These are phyloP conservation scores for Tricholoma sp. DNA, from an alignment of 768 basidiomycete genomes.

Conservation along the genomic window DNA sequence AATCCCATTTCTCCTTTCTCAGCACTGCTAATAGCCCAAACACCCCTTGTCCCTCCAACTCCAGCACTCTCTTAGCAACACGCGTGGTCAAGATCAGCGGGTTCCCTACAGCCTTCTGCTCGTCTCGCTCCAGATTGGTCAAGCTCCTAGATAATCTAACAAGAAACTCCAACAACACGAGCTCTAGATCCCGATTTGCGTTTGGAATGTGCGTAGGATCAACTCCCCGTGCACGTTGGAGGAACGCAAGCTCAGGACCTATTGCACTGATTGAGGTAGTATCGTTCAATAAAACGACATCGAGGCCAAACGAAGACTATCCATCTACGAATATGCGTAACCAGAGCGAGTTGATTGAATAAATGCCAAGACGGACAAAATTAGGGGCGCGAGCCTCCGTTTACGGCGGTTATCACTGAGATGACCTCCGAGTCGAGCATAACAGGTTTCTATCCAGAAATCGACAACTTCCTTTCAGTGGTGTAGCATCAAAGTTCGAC, in stretches of 20 bases:
- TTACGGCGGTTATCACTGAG: constrained; percentile 54
- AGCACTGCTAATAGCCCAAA: constrained; percentile 49
- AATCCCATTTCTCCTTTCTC: constrained; percentile 38
- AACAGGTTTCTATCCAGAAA: no score
- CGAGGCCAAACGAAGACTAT: constrained; percentile 22
- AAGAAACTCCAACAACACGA: constrained; percentile 33
- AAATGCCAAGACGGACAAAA: constrained; percentile 13
- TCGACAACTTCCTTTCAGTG: no score
- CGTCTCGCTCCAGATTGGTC: constrained; percentile 64
- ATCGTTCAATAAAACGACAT: constrained; percentile 33
- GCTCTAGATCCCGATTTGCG: no score
- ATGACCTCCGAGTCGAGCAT: no score
- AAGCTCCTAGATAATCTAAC: constrained; percentile 55
- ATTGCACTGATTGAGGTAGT: constrained; percentile 33
- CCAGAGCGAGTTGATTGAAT: no score
- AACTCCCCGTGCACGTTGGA: constrained; percentile 46
- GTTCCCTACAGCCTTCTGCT: constrained; percentile 67
- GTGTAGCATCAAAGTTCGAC: no score
- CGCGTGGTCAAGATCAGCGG: constrained; percentile 53
- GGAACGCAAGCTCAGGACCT: constrained; percentile 50
- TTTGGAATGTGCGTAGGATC: constrained; percentile 5
- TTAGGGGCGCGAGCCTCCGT: constrained; percentile 67
- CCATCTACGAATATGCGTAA: constrained; percentile 27
- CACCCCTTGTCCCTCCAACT: constrained; percentile 34
- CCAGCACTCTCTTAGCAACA: constrained; percentile 34